Evolutionary conservation across 768 basidiomycete species (phyloP).

Genomic region (Suillus clintonianus): DNA sequence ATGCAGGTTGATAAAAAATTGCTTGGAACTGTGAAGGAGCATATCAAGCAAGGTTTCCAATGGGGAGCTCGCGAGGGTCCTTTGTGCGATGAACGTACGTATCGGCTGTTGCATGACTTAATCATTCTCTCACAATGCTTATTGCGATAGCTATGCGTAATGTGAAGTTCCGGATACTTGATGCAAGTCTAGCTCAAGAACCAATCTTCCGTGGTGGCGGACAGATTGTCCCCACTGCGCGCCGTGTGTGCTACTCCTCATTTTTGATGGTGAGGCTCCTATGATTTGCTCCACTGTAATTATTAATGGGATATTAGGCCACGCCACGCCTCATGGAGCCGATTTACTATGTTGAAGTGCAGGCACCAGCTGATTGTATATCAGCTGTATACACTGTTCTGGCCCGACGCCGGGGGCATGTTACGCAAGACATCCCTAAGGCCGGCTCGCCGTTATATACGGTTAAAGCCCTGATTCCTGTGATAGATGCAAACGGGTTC

Average conservation of each 20-base stretch:
- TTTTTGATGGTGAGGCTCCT: slow-evolving; percentile 85
- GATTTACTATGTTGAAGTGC: slow-evolving; percentile 99
- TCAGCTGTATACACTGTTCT: slow-evolving; percentile 98
- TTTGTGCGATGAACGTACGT: slow-evolving; percentile 96
- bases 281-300: slow-evolving; percentile 3
- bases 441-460: slow-evolving; percentile 98
- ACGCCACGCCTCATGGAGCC: slow-evolving; percentile 96
- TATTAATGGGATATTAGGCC: slow-evolving; percentile 53
- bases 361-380: slow-evolving; percentile 97
- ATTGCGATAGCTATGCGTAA: slow-evolving; percentile 84
- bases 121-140: background rate
- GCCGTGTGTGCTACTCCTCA: slow-evolving; percentile 97
- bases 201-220: slow-evolving; percentile 98
- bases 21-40: slow-evolving; percentile 85
- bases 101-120: background rate
- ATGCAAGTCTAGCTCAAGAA: slow-evolving; percentile 90
- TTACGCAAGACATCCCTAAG: slow-evolving; percentile 97
- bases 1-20: slow-evolving; percentile 89
- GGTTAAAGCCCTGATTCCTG: slow-evolving; percentile 96
- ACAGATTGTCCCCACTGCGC: slow-evolving; percentile 98
- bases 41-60: slow-evolving; percentile 98
- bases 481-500: slow-evolving; percentile 98
- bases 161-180: slow-evolving; percentile 95
- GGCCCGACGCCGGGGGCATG: slow-evolving; percentile 98
- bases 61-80: slow-evolving; percentile 99